A percentile compares a stretch with the other conserved stretches of the same genome.
Evolutionary conservation across 805 yeast species (phyloP).

Genomic region (Saccharomycopsis sp.): DNA sequence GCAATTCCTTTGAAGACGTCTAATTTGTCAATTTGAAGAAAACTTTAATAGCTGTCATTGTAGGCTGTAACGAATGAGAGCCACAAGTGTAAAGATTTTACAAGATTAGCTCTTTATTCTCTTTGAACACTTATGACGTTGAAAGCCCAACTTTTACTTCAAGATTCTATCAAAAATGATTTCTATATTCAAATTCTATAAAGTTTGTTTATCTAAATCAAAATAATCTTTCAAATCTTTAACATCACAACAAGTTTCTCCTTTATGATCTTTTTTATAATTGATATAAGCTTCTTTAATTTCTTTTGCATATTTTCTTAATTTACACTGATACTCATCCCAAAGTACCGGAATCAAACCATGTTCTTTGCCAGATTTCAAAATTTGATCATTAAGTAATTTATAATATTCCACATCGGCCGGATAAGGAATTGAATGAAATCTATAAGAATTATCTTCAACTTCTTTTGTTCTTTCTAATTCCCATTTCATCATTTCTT

Average conservation of each 20-base stretch:
- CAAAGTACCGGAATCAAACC: constrained; percentile 44
- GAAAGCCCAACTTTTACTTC: neutral
- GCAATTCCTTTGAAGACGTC: too few relatives aligned
- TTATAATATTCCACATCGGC: constrained; percentile 12
- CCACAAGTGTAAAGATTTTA: too few relatives aligned
- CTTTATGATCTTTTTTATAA: constrained; percentile 29
- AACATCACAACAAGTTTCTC: too few relatives aligned
- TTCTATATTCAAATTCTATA: too few relatives aligned
- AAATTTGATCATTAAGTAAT: constrained; percentile 9
- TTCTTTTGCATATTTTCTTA: constrained; percentile 33
- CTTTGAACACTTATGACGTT: too few relatives aligned
- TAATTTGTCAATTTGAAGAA: too few relatives aligned
- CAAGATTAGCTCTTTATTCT: too few relatives aligned
- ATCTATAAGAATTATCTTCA: neutral
- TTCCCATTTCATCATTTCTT: constrained; percentile 37
- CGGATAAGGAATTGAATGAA: constrained; percentile 14
- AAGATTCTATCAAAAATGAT: neutral
- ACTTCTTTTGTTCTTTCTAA: neutral
- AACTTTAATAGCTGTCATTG: too few relatives aligned
- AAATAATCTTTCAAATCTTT: too few relatives aligned
- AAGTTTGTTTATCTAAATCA: too few relatives aligned
- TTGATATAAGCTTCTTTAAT: constrained; percentile 36
- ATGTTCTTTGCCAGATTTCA: constrained; percentile 27
- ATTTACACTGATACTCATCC: constrained; percentile 35
- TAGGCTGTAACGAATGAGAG: too few relatives aligned